A percentile compares a stretch with the other conserved stretches of the same genome.
Evolutionary conservation across 345 rosid species (phyloP).

Genomic region (Gossypioides kirkii): DNA sequence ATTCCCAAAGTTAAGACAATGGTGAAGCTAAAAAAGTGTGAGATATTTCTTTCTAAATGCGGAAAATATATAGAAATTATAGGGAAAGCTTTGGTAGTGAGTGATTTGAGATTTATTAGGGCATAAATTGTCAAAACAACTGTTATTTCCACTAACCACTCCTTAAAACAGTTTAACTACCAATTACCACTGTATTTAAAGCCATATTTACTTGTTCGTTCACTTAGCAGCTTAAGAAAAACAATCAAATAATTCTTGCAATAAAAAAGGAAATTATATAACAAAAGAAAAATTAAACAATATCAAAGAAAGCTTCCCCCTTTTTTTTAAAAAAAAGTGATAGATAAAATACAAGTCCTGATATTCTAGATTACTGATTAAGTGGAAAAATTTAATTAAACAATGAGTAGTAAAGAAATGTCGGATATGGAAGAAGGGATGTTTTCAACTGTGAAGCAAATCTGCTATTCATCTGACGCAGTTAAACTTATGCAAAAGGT

Average conservation of each 20-base stretch:
- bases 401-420: background rate
- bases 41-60: background rate
- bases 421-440: background rate
- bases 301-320: background rate
- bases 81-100: background rate
- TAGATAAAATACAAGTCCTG: background rate
- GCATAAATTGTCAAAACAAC: conserved; percentile 1
- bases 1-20: no score
- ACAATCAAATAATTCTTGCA: background rate
- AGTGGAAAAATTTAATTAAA: background rate
- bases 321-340: no score
- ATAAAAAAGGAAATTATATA: background rate
- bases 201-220: background rate
- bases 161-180: conserved; percentile 18
- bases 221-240: background rate
- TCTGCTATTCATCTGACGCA: background rate
- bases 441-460: background rate
- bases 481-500: conserved; percentile 20
- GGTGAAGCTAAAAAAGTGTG: background rate
- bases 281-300: background rate
- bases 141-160: conserved; percentile 7
- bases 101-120: background rate
- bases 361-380: background rate
- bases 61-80: background rate
- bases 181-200: conserved; percentile 2